These are phyloP conservation scores for Herpetomonas samuelpessoai DNA, from an alignment of 208 protist genomes.

Conservation along the genomic window DNA sequence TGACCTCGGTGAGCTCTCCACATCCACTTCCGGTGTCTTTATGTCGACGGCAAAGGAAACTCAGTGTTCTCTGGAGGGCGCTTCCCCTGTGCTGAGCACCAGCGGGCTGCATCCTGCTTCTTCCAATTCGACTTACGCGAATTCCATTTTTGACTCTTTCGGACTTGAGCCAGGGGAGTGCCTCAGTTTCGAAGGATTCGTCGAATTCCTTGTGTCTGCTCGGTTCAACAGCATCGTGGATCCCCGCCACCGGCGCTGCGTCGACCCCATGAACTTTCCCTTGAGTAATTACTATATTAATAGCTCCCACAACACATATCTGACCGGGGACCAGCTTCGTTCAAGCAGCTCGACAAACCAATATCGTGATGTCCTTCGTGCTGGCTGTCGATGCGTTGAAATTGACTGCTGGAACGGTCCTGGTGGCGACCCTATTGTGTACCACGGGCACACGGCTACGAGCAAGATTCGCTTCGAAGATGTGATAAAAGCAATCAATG, in stretches of 20 bases:
- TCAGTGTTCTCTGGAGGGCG: no score
- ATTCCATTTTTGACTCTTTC: neutral
- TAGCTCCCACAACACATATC: slow-evolving; percentile 94
- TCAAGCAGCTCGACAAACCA: slow-evolving; percentile 36
- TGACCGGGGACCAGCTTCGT: slow-evolving; percentile 84
- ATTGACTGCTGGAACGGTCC: slow-evolving; percentile 67
- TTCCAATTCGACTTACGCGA: neutral
- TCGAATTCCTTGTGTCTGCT: slow-evolving; percentile 17
- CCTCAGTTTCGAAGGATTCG: slow-evolving; percentile 18
- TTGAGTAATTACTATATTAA: slow-evolving; percentile 76
- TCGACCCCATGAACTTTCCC: slow-evolving; percentile 49
- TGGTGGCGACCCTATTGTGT: slow-evolving; percentile 56
- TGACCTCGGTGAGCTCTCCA: neutral
- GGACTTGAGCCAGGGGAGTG: neutral
- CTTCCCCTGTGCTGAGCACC: neutral
- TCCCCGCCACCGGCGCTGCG: slow-evolving; percentile 1
- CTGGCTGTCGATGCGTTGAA: slow-evolving; percentile 60
- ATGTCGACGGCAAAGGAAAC: neutral
- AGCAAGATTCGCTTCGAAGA: slow-evolving; percentile 62
- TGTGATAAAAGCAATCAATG: slow-evolving; percentile 45
- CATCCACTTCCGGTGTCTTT: neutral
- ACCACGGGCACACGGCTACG: slow-evolving; percentile 62
- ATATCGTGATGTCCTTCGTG: slow-evolving; percentile 43
- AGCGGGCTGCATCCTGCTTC: neutral
- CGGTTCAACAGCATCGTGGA: slow-evolving; percentile 21